Percentiles rank a stretch among this genome's conserved stretches.
Evolutionary conservation across 768 basidiomycete genomes (phyloP).

Genomic region (Saitozyma sp.): DNA sequence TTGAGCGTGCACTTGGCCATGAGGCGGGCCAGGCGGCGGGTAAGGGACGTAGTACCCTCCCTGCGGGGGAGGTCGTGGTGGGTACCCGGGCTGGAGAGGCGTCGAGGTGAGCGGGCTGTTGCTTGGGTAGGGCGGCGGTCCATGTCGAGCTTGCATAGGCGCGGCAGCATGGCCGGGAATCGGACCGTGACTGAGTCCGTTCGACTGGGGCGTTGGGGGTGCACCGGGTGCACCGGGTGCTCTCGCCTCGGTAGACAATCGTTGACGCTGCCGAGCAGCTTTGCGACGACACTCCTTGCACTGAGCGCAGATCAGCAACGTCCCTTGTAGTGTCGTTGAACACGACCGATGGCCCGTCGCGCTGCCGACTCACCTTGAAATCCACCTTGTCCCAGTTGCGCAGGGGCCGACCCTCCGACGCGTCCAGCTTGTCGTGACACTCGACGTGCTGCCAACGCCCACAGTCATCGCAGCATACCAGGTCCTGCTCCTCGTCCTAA

Average conservation of each 20-base stretch:
- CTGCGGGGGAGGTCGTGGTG: too few relatives aligned
- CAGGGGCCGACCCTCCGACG: conserved; percentile 62
- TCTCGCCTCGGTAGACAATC: conserved; percentile 3
- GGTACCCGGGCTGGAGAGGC: too few relatives aligned
- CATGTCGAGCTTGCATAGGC: too few relatives aligned
- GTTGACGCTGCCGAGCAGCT: conserved; percentile 29
- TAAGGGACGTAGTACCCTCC: too few relatives aligned
- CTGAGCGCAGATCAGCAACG: conserved; percentile 10
- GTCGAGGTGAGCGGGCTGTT: too few relatives aligned
- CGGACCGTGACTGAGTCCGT: too few relatives aligned
- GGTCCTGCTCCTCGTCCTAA: conserved; percentile 75
- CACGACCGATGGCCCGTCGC: not conserved
- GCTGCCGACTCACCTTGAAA: conserved; percentile 56
- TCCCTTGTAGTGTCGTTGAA: not conserved
- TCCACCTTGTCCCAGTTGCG: conserved; percentile 86
- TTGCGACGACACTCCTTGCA: conserved; percentile 40
- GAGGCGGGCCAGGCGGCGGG: too few relatives aligned
- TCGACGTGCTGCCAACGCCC: conserved; percentile 84
- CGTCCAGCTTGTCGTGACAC: conserved; percentile 77
- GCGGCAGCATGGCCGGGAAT: too few relatives aligned
- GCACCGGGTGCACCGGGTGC: too few relatives aligned
- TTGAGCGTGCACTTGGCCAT: too few relatives aligned
- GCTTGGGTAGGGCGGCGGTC: too few relatives aligned
- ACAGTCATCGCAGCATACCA: conserved; percentile 80
- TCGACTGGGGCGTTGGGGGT: too few relatives aligned